Conservation (phyloP, 2,329 filamentous ascomycete genomes). For the Tympanopsis confertula region DNA sequence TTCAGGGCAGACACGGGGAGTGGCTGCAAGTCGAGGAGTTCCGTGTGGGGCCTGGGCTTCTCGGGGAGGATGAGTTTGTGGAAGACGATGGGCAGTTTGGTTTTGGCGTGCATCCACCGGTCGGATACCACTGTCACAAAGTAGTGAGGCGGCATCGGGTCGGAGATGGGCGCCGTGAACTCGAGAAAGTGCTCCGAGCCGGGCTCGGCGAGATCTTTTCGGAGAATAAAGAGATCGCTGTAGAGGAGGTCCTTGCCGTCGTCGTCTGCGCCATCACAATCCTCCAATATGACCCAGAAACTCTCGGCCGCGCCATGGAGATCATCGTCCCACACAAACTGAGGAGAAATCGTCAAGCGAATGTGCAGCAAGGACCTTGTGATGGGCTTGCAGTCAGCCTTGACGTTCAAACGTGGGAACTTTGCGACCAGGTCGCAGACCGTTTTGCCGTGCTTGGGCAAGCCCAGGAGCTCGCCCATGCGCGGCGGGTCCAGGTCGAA, state of each 20-base stretch:
- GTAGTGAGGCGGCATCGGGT: conserved; percentile 97
- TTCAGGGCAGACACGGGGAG: conserved; percentile 83
- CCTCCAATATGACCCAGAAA: conserved; percentile 96
- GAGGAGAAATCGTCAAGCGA: conserved; percentile 82
- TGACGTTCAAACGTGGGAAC: conserved; percentile 84
- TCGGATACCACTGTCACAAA: conserved; percentile 93
- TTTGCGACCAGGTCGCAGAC: conserved; percentile 82
- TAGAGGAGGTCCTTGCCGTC: conserved; percentile 93
- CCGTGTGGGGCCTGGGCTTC: conserved; percentile 89
- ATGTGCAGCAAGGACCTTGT: conserved; percentile 86
- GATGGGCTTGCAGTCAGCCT: conserved; percentile 87
- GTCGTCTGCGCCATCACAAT: conserved; percentile 83
- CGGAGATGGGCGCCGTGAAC: conserved; percentile 89
- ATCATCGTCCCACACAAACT: conserved; percentile 88
- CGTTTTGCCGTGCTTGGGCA: conserved; percentile 75
- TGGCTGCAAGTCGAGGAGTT: conserved; percentile 81
- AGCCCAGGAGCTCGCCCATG: conserved; percentile 86
- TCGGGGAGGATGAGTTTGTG: conserved; percentile 89
- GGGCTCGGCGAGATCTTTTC: conserved; percentile 73
- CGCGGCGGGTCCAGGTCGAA: conserved; percentile 92
- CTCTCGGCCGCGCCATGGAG: conserved; percentile 80
- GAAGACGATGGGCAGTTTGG: conserved; percentile 84
- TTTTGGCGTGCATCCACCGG: conserved; percentile 97
- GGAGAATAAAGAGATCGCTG: conserved; percentile 85
- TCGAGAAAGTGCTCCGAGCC: conserved; percentile 84